Conservation (phyloP, 1,284 basidiomycete genomes). For the Sporisorium exsertum region DNA sequence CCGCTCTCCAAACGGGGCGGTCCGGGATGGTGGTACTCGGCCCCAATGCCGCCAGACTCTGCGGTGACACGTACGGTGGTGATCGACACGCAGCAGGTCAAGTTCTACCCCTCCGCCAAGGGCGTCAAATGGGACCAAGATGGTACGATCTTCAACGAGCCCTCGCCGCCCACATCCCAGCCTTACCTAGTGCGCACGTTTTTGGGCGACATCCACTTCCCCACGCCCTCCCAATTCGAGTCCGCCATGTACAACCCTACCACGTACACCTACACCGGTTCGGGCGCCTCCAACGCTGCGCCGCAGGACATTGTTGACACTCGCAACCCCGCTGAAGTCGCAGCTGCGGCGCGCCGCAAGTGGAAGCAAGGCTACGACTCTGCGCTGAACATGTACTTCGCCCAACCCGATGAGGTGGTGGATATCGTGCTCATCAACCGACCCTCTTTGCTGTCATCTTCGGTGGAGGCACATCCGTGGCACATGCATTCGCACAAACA, state of each 20-base stretch:
- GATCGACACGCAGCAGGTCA: constrained; percentile 49
- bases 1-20: constrained; percentile 14
- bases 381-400: constrained; percentile 38
- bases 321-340: neutral
- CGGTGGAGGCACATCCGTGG: constrained; percentile 55
- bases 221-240: constrained; percentile 6
- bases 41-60: constrained; percentile 27
- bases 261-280: neutral
- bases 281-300: neutral
- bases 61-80: constrained; percentile 49
- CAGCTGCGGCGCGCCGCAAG: neutral
- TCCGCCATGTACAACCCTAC: constrained; percentile 25
- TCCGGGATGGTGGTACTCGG: constrained; percentile 14
- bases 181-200: constrained; percentile 51
- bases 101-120: constrained; percentile 13
- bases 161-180: neutral
- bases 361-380: constrained; percentile 27
- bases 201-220: constrained; percentile 19
- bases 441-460: neutral
- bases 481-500: constrained; percentile 56
- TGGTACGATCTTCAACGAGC: constrained; percentile 19
- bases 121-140: constrained; percentile 46
- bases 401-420: constrained; percentile 35
- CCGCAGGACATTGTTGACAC: neutral
- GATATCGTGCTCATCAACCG: constrained; percentile 59